Conservation (phyloP, 2,329 filamentous ascomycete species). For the Xylaria sp. region DNA sequence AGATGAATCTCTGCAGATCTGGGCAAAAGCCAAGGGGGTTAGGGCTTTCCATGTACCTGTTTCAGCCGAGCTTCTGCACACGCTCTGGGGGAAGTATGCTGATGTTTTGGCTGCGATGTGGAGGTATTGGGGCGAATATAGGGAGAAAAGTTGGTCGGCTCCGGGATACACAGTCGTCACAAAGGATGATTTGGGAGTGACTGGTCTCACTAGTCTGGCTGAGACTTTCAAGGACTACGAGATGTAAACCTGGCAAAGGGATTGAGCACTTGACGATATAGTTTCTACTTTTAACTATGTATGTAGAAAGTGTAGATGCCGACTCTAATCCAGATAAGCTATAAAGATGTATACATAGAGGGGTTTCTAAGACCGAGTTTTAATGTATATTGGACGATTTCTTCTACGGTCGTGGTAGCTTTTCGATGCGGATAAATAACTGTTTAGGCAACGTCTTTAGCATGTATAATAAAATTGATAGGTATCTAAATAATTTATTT, state of each 20-base stretch:
- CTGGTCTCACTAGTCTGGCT: constrained; percentile 23
- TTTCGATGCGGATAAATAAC: background rate
- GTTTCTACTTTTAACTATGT: too few relatives aligned
- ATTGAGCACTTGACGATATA: background rate
- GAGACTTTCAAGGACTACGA: constrained; percentile 28
- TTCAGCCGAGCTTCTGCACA: constrained; percentile 24
- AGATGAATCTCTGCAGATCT: constrained; percentile 33
- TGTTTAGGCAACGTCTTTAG: background rate
- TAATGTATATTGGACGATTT: background rate
- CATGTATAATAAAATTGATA: background rate
- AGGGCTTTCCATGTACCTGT: constrained; percentile 32
- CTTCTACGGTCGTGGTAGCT: background rate
- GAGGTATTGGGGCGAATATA: constrained; percentile 34
- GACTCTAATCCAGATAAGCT: background rate
- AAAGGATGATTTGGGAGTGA: constrained; percentile 31
- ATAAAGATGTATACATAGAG: background rate
- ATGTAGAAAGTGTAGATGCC: background rate
- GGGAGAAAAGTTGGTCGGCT: constrained; percentile 30
- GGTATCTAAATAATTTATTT: background rate
- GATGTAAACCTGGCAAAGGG: background rate
- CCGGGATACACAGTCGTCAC: constrained; percentile 29
- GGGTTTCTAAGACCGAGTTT: background rate
- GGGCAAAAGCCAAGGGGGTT: constrained; percentile 30
- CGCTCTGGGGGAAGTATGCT: constrained; percentile 26
- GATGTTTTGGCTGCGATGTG: constrained; percentile 34